phyloP scores from a whole-genome alignment of 768 basidiomycete genomes.

The Macrolepiota albuminosa region DNA sequence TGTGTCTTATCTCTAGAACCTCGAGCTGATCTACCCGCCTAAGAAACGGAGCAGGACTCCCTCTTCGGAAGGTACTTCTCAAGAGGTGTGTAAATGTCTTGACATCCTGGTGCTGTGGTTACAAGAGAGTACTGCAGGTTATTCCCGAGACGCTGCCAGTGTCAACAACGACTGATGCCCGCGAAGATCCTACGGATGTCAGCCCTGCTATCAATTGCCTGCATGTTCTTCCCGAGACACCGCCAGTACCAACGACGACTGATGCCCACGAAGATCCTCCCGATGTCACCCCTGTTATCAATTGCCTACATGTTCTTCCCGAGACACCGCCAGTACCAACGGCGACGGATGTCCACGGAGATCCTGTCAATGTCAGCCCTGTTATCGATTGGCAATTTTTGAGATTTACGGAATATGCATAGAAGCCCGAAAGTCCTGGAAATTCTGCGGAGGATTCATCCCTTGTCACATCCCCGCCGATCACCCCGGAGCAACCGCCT shows the following conservation, averaged over 20 bases:
- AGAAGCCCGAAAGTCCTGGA: constrained; percentile 1
- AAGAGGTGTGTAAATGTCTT: constrained; percentile 17
- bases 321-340: neutral
- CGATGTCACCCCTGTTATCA: neutral
- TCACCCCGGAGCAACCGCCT: constrained; percentile 9
- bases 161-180: neutral
- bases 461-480: constrained; percentile 3
- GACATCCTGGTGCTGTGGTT: neutral
- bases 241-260: neutral
- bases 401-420: neutral
- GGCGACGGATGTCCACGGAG: neutral
- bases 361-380: neutral
- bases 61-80: constrained; percentile 24
- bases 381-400: neutral
- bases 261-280: neutral
- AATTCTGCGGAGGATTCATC: neutral
- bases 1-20: constrained; percentile 29
- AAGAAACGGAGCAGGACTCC: constrained; percentile 38
- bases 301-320: neutral
- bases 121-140: neutral
- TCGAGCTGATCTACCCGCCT: constrained; percentile 42
- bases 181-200: neutral
- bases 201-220: neutral
- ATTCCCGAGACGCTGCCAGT: neutral
- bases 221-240: neutral